Evolutionary conservation across 257 asterid species (phyloP).

Genomic region (Vinca minor): DNA sequence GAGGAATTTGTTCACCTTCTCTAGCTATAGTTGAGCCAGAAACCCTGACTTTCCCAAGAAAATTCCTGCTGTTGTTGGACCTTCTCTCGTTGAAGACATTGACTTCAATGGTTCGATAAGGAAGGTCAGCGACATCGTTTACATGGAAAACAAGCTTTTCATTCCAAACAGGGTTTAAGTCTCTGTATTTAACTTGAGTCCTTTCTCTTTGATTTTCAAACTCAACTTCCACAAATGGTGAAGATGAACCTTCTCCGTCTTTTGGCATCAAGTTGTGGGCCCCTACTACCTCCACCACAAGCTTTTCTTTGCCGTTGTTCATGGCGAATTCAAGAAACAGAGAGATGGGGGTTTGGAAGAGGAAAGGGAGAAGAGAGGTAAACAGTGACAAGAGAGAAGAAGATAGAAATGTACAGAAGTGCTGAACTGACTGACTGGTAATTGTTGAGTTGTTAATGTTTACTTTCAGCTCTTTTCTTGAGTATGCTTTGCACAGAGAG

Average conservation of each 20-base stretch:
- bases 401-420: constrained; percentile 6
- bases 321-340: constrained; percentile 13
- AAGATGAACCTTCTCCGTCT: constrained; percentile 90
- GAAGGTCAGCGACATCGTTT: constrained; percentile 65
- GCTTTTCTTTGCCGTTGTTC: constrained; percentile 58
- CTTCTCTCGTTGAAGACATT: constrained; percentile 71
- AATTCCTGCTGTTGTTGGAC: constrained; percentile 59
- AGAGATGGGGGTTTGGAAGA: background rate
- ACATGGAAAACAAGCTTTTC: constrained; percentile 72
- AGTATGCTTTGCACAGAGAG: background rate
- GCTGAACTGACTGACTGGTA: too few relatives aligned
- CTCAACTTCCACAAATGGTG: constrained; percentile 79
- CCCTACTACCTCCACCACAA: constrained; percentile 82
- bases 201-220: constrained; percentile 55
- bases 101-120: constrained; percentile 68
- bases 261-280: constrained; percentile 94
- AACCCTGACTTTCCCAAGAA: constrained; percentile 67
- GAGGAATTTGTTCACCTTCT: constrained; percentile 53
- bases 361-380: background rate
- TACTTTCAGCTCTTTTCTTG: too few relatives aligned
- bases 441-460: background rate
- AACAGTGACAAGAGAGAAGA: constrained; percentile 11
- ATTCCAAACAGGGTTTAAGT: constrained; percentile 78
- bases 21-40: constrained; percentile 51
- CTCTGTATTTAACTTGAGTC: constrained; percentile 63